Percentiles rank a stretch among this genome's conserved stretches.
Evolutionary conservation across 1,139 yeast species (phyloP).

Genomic region (Torulaspora pretoriensis): DNA sequence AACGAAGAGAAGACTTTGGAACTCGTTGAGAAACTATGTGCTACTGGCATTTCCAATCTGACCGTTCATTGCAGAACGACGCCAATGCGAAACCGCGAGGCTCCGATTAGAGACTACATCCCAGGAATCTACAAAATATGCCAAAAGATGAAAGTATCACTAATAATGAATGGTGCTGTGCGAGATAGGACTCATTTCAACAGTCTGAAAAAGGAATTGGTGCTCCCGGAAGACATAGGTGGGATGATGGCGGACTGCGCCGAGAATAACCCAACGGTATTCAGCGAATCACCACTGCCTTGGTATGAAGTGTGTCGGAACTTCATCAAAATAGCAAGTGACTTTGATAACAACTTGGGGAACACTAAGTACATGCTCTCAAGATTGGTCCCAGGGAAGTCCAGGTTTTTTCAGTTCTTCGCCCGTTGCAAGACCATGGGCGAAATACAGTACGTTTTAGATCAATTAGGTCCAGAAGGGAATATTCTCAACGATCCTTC

Average conservation of each 20-base stretch:
- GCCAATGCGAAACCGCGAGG: conserved; percentile 83
- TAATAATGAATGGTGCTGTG: conserved; percentile 79
- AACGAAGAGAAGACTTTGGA: conserved; percentile 54
- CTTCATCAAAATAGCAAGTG: conserved; percentile 50
- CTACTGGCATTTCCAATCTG: conserved; percentile 77
- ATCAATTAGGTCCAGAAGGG: conserved; percentile 23
- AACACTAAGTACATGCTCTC: conserved; percentile 78
- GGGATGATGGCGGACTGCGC: conserved; percentile 95
- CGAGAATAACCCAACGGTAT: conserved; percentile 79
- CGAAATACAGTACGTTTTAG: conserved; percentile 40
- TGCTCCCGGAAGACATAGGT: conserved; percentile 52
- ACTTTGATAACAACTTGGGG: conserved; percentile 57
- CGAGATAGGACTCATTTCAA: conserved; percentile 51
- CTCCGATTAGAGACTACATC: conserved; percentile 64
- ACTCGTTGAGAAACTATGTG: conserved; percentile 59
- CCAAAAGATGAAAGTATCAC: conserved; percentile 57
- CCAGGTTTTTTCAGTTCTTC: conserved; percentile 53
- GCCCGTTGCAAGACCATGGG: conserved; percentile 54
- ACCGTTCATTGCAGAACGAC: conserved; percentile 91
- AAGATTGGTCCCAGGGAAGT: conserved; percentile 78
- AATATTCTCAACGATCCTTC: conserved; percentile 22
- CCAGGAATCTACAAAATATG: conserved; percentile 61
- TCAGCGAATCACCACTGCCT: conserved; percentile 46
- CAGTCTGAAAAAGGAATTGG: conserved; percentile 50
- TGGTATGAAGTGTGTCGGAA: conserved; percentile 57